These are phyloP conservation scores for Heritiera fomes DNA, from an alignment of 345 rosid genomes.

Conservation along the genomic window DNA sequence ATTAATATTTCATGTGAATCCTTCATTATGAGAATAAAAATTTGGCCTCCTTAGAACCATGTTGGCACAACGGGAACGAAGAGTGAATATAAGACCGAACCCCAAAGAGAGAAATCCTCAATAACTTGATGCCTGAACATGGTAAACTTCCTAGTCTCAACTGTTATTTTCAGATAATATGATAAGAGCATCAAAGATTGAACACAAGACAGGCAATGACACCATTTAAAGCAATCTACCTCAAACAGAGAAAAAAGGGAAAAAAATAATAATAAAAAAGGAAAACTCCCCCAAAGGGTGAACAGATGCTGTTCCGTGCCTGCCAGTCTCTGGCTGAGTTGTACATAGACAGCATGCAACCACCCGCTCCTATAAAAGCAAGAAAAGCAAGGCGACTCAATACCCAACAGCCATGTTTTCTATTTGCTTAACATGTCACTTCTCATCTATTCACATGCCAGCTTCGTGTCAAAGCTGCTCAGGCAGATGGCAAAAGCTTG, in stretches of 20 bases:
- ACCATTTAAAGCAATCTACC: constrained; percentile 11
- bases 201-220: constrained; percentile 15
- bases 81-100: neutral
- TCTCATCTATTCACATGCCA: constrained; percentile 82
- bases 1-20: neutral
- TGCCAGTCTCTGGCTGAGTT: constrained; percentile 12
- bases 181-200: neutral
- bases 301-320: constrained; percentile 22
- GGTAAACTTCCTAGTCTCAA: neutral
- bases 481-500: constrained; percentile 94
- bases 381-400: constrained; percentile 19
- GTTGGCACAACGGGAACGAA: neutral
- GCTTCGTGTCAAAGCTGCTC: constrained; percentile 95
- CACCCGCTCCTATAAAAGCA: constrained; percentile 33
- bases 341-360: constrained; percentile 26
- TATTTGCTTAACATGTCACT: constrained; percentile 7
- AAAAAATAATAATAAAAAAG: neutral
- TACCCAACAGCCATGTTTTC: constrained; percentile 30
- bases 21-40: neutral
- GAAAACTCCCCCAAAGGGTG: constrained; percentile 16
- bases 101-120: neutral
- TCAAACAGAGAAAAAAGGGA: neutral
- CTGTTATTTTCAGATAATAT: constrained; percentile 1
- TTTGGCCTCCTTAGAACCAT: neutral
- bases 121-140: neutral